These are phyloP conservation scores for Syzygium syzygioides DNA, from an alignment of 441 rosid species.

Conservation along the genomic window DNA sequence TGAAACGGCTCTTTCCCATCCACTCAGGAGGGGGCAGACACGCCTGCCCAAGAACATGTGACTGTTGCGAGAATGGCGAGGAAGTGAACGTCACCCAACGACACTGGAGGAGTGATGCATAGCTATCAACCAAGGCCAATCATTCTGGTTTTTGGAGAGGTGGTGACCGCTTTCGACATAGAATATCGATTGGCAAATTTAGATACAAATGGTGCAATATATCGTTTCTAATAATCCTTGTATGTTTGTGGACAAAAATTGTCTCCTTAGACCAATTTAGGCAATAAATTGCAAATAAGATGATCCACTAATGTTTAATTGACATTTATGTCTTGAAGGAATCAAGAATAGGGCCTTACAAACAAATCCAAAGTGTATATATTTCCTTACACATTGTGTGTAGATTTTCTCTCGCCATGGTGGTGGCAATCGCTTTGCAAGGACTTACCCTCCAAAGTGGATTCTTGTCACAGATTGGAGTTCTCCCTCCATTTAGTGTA, in stretches of 20 bases:
- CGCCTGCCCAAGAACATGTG: too few species aligned
- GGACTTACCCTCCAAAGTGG: background rate
- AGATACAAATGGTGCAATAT: background rate
- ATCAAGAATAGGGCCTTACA: background rate
- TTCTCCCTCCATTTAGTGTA: background rate
- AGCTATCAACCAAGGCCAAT: too few species aligned
- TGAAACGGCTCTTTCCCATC: too few species aligned
- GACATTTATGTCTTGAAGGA: background rate
- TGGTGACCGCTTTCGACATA: too few species aligned
- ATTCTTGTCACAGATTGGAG: background rate
- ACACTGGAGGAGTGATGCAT: too few species aligned
- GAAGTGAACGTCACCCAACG: too few species aligned
- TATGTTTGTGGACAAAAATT: background rate
- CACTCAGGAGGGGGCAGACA: too few species aligned
- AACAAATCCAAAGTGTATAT: background rate
- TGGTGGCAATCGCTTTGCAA: too few species aligned
- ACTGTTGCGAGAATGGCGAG: too few species aligned
- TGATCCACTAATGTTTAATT: background rate
- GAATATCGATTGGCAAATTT: background rate
- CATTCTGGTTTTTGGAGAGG: background rate
- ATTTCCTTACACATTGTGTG: too few species aligned
- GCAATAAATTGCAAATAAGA: background rate
- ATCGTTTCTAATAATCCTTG: background rate
- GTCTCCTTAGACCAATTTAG: background rate
- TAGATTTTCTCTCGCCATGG: too few species aligned